Base-by-base conservation (phyloP, 2,329 filamentous ascomycete species). In the Paraphoma chrysanthemicola region DNA sequence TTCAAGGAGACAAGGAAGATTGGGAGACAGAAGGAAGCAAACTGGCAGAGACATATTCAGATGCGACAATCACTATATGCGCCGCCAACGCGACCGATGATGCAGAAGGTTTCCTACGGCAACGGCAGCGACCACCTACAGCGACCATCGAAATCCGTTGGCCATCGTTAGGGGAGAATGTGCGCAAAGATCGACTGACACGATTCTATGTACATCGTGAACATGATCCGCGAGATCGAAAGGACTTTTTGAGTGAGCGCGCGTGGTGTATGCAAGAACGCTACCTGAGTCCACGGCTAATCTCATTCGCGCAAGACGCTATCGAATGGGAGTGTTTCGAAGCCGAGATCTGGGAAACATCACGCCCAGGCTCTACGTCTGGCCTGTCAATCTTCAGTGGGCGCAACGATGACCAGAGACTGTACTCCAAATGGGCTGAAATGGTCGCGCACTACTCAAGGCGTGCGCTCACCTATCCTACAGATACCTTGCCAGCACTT, bases 1-100 rank as follows among this genome's bases (percentile, higher is more conserved):
- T 42, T 14, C 39, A 42, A 17, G 54, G 17, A 5, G 41, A 49
- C 33, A 30, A 39, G 16, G 31, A 54, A 8, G 56, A 58, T 31
- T 58, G 56, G 39, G 39, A 42, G 4, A 16, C 39, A 16, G 39
- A 42, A 42, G 51, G 45, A 52, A 33, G 23, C 14, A 54, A 50
- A 28, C 50, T 57, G 51, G 51, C 38, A 14, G 45, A 42, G 41
- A 45, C 45, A 31, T 57, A 57, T 39, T 17, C 29, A 8, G 36
- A 45, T 33, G 44, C 54, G 10, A 33, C 23, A 23, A 14, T 53
- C n/a, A 53, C 17, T 23, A 54, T 57, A 18, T 50, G 49, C 8
- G 54, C 54, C 41, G 18, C 44, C 12, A 45, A 47, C 28, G 53
- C 53, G 8, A 45, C 28, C 14, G 41, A 50, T 17, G 41, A 50